A percentile compares a stretch with the other conserved stretches of the same genome.
phyloP scores from a whole-genome alignment of 352 stramenopile species.

The Lagenidium giganteum region DNA sequence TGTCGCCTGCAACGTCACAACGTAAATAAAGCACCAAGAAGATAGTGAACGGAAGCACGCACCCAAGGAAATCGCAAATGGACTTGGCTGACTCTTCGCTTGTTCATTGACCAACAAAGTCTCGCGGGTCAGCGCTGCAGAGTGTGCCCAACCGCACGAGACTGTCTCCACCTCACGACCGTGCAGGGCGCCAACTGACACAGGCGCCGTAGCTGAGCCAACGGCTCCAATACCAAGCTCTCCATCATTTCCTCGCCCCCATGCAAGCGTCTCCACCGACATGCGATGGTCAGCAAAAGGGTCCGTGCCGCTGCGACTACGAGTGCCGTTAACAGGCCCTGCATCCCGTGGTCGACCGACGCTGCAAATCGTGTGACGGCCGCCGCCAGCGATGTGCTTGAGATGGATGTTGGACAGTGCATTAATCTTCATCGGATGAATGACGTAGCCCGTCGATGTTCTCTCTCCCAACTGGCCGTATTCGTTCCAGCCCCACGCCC shows the following conservation, averaged over 20 bases:
- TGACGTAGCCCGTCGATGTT: constrained; percentile 3
- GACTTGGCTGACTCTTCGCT: constrained; percentile 4
- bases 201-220: constrained; percentile 6
- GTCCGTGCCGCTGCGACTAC: constrained; percentile 15
- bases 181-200: constrained; percentile 9
- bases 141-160: constrained; percentile 28
- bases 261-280: constrained; percentile 23
- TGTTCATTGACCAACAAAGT: constrained; percentile 3
- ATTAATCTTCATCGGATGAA: constrained; percentile 18
- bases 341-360: constrained; percentile 6
- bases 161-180: constrained; percentile 13
- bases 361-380: constrained; percentile 29
- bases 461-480: constrained; percentile 26
- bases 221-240: constrained; percentile 28
- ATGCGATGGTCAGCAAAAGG: constrained; percentile 7
- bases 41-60: not conserved
- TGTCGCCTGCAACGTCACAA: constrained; percentile 18
- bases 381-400: constrained; percentile 21
- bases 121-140: constrained; percentile 15
- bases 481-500: constrained; percentile 39
- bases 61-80: constrained; percentile 9
- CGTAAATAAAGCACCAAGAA: not conserved
- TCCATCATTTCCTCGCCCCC: constrained; percentile 30
- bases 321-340: not conserved
- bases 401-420: constrained; percentile 15